phyloP scores from a whole-genome alignment of 345 rosid genomes.

The Erysimum cheiranthoides region DNA sequence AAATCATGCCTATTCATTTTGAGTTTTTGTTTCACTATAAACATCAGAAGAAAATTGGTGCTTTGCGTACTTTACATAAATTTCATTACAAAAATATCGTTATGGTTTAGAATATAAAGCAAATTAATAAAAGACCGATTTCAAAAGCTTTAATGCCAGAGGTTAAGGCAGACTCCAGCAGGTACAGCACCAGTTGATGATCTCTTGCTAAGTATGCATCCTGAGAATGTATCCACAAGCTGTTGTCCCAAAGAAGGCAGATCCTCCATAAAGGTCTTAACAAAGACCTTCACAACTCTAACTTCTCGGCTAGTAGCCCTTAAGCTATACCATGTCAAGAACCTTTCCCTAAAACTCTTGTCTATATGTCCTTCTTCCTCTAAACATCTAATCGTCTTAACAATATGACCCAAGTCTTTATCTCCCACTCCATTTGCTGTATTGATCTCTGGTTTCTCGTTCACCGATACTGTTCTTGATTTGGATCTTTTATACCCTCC shows the following conservation, averaged over 20 bases:
- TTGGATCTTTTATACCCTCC: constrained; percentile 58
- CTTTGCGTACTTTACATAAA: too few relatives aligned
- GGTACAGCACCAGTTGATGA: constrained; percentile 58
- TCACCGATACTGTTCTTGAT: constrained; percentile 51
- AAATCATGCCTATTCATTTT: constrained; percentile 12
- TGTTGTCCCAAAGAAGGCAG: constrained; percentile 86
- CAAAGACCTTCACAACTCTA: constrained; percentile 79
- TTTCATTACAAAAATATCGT: too few relatives aligned
- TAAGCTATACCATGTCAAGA: constrained; percentile 93
- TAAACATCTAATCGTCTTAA: constrained; percentile 78
- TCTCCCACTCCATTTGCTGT: constrained; percentile 55
- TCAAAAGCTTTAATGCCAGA: constrained; percentile 68
- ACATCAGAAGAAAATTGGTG: not conserved
- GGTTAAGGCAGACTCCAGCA: constrained; percentile 86
- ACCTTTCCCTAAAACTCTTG: constrained; percentile 90
- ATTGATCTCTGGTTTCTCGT: constrained; percentile 55
- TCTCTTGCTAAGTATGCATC: constrained; percentile 60
- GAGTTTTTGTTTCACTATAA: constrained; percentile 4
- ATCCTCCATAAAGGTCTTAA: constrained; percentile 75
- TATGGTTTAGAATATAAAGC: constrained; percentile 2
- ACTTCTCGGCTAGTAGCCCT: constrained; percentile 82
- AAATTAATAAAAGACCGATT: not conserved
- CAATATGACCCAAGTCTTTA: constrained; percentile 76
- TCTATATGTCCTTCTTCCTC: constrained; percentile 90
- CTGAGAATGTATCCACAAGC: constrained; percentile 91